Base-by-base conservation (phyloP, 306 rosid genomes). In the Castanea sativa region DNA sequence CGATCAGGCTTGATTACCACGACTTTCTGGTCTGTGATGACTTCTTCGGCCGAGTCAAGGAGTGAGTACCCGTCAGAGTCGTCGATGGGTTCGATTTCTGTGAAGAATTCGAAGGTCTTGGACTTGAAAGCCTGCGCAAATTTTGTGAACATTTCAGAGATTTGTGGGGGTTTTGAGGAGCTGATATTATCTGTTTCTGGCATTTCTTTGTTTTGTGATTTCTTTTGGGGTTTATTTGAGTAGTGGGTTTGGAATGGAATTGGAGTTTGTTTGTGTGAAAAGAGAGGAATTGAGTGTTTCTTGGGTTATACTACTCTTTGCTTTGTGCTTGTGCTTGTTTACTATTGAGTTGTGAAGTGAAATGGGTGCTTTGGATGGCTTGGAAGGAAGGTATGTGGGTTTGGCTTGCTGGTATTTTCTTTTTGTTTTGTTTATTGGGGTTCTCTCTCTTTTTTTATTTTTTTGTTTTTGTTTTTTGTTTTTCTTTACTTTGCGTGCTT, bases 61-160 rank as follows among this genome's bases (percentile, higher is more conserved):
- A 95, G 93, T 11, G 97, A 83, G 81, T 88, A 89, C 2, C 94
- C 93, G 5, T 93, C 97, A 41, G 89, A 81, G 63, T 92, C 98
- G 2, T 90, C 91, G 2, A 69, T 74, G 1, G 77, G 69, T 20
- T 85, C 81, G 15, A 82, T 84, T 9, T 95, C 98, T 29, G 97
- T 87, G 79, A 95, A 95, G 89, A 95, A 93, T 25, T 95, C 99
- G 81, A 86, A 86, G 55, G 99, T 93, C 55, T 93, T 95, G 83
- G 98, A 78, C 79, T 91, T 93, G 89, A 95, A 93, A 80, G 99
- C 99, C 65, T 90, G 87, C 72, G 98, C 99, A 65, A 95, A 95
- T 78, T 95, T 95, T 85, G 89, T 94, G 71, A 95, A 89, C 99
- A 95, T 95, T 67, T 91, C 96, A 32, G 99, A 93, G 90, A 91